Evolutionary conservation across 2,329 filamentous ascomycete genomes (phyloP), one percentile per base, ranked within the genome.

Genomic region (Volutella citrinella): DNA sequence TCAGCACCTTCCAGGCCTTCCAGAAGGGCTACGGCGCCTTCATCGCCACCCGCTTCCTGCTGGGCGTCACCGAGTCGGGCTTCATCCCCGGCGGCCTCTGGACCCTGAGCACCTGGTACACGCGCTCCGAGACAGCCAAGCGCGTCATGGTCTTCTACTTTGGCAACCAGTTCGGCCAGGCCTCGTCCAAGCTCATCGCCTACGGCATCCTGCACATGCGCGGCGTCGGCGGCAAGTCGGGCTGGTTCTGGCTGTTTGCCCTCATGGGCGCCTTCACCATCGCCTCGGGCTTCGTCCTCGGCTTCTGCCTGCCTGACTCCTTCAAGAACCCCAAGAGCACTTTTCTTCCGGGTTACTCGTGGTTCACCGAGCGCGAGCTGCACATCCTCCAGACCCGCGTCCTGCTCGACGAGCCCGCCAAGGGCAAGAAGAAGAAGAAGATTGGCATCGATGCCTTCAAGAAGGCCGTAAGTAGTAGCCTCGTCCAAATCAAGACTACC

Each of bases 181-280:
- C 57, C 3, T 57, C 51, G 1, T 55, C 52, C 0, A 55, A 57
- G 36, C 58, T 72, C 4, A 46, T 71, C 4, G 68, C 67, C 1
- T 70, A 62, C 22, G 66, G 63, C 4, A 69, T 72, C 21, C 59
- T 78, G 16, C 68, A 70, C 34, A 66, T 78, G 59, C 54, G 63
- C 7, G 72, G 70, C 2, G 61, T 67, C 2, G 62, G 57, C 3
- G 68, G 66, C 7, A 57, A 69, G 34, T 49, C 67, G 1, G 74
- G 74, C n/a, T 78, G 74, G 74, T 70, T 72, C 44, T 78, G 74
- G 74, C 59, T 78, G 3, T 78, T 77, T 43, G 51, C 59, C 10
- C 54, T 76, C 18, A 74, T 76, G 61, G 74, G 73, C 1, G 49
- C 59, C 11, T 75, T 78, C 42, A 76, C 72, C n/a, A 50, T 76